Percentiles rank a stretch among this genome's conserved stretches.
phyloP scores from a whole-genome alignment of 2,329 filamentous ascomycete species.

The Diaporthe amygdali region DNA sequence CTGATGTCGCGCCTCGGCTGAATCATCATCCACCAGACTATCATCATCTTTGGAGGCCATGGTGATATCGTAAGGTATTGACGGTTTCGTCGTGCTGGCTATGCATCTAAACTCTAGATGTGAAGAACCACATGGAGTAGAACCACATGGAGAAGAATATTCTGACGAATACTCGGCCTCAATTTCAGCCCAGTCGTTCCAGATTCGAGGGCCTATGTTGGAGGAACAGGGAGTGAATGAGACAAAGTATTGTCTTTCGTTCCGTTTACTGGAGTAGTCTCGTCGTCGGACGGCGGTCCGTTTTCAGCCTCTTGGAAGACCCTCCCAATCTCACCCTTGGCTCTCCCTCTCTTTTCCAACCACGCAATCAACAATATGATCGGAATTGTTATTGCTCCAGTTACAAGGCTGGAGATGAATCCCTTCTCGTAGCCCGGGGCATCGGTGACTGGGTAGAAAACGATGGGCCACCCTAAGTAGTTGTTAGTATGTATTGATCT shows the following conservation, averaged over 20 bases:
- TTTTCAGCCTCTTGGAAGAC: slow-evolving; percentile 19
- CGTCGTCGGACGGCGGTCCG: background rate
- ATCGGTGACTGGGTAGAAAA: slow-evolving; percentile 47
- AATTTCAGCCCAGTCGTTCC: too few relatives aligned
- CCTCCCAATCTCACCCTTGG: slow-evolving; percentile 33
- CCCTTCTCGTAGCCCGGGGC: slow-evolving; percentile 44
- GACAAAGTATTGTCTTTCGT: background rate
- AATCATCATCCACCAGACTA: too few relatives aligned
- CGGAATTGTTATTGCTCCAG: slow-evolving; percentile 41
- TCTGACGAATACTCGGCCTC: too few relatives aligned
- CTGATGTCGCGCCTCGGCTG: too few relatives aligned
- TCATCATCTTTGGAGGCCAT: too few relatives aligned
- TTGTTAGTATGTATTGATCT: background rate
- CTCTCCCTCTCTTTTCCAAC: slow-evolving; percentile 37
- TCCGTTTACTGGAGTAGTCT: background rate
- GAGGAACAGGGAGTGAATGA: background rate
- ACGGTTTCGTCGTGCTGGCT: too few relatives aligned
- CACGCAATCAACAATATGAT: slow-evolving; percentile 42
- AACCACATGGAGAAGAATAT: too few relatives aligned
- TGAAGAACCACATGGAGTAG: too few relatives aligned
- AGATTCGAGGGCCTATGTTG: background rate
- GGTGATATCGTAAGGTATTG: too few relatives aligned
- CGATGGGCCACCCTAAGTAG: slow-evolving; percentile 37
- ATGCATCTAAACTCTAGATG: too few relatives aligned
- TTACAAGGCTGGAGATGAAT: slow-evolving; percentile 45